A percentile compares a stretch with the other conserved stretches of the same genome.
phyloP scores from a whole-genome alignment of 208 protist genomes.

The Trypanosoma avium region DNA sequence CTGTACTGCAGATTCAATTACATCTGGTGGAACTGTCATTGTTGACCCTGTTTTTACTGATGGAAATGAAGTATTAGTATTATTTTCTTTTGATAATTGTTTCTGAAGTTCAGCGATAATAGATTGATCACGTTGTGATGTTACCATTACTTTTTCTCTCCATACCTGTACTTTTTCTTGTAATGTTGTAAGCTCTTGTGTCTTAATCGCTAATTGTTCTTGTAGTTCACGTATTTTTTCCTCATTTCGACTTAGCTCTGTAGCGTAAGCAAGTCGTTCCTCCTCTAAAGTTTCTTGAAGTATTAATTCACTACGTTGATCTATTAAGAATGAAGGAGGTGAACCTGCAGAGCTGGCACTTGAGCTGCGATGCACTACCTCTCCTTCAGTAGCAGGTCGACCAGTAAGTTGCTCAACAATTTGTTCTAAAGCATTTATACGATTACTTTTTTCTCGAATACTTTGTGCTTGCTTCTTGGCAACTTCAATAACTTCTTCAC shows the following conservation, averaged over 20 bases:
- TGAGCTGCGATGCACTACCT: neutral
- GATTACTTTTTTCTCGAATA: constrained; percentile 56
- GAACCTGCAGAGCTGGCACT: neutral
- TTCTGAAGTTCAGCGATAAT: constrained; percentile 22
- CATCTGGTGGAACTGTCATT: constrained; percentile 7
- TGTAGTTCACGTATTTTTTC: constrained; percentile 13
- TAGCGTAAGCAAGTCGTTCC: constrained; percentile 31
- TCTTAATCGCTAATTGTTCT: constrained; percentile 16
- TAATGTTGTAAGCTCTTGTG: constrained; percentile 24
- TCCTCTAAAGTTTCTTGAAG: constrained; percentile 34
- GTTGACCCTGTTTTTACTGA: neutral
- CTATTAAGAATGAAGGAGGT: neutral
- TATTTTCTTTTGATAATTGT: neutral
- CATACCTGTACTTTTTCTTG: constrained; percentile 39
- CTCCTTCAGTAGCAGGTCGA: neutral
- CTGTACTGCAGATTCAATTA: constrained; percentile 31
- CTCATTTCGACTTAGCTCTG: constrained; percentile 37
- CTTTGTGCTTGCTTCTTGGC: constrained; percentile 54
- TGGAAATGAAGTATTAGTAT: neutral
- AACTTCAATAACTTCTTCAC: constrained; percentile 59
- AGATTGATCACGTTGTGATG: constrained; percentile 31
- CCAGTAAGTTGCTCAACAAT: constrained; percentile 49
- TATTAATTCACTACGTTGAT: constrained; percentile 17
- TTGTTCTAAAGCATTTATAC: constrained; percentile 40
- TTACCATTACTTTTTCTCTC: constrained; percentile 37